phyloP scores from a whole-genome alignment of 805 yeast genomes.

The Teunomyces funiuensis region DNA sequence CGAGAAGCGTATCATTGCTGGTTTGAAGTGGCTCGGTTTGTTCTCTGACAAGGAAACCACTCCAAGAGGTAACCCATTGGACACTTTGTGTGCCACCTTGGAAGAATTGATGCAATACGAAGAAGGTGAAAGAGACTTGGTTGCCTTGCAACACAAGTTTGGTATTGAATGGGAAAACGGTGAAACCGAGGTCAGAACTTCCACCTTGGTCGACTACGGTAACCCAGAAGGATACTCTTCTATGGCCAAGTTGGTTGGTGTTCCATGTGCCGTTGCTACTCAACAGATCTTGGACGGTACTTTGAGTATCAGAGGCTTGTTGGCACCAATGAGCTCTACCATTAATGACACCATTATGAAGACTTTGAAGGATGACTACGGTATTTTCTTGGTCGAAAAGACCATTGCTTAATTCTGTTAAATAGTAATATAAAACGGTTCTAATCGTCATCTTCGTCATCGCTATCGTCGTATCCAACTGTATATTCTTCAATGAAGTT shows the following conservation, averaged over 20 bases:
- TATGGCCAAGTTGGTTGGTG: slow-evolving; percentile 98
- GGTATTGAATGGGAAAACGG: slow-evolving; percentile 98
- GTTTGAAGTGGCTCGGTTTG: slow-evolving; percentile 92
- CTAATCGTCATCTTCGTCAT: slow-evolving; percentile 40
- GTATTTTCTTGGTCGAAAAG: slow-evolving; percentile 81
- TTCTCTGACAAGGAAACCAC: slow-evolving; percentile 73
- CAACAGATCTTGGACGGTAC: slow-evolving; percentile 83
- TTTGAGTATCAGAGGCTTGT: slow-evolving; percentile 73
- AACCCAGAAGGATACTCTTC: slow-evolving; percentile 86
- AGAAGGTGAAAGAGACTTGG: slow-evolving; percentile 93
- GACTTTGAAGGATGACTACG: slow-evolving; percentile 85
- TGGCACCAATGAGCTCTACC: slow-evolving; percentile 91
- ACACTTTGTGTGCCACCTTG: slow-evolving; percentile 93
- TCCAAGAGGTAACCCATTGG: slow-evolving; percentile 93
- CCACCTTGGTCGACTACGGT: slow-evolving; percentile 94
- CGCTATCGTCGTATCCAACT: slow-evolving; percentile 47
- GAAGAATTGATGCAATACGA: slow-evolving; percentile 96
- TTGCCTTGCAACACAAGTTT: slow-evolving; percentile 94
- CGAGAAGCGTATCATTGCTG: slow-evolving; percentile 81
- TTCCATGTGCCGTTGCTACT: slow-evolving; percentile 96
- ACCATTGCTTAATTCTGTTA: slow-evolving; percentile 4
- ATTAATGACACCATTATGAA: slow-evolving; percentile 89
- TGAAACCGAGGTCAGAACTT: slow-evolving; percentile 84
- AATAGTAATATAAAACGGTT: neutral
- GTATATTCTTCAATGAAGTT: slow-evolving; percentile 47